A percentile compares a stretch with the other conserved stretches of the same genome.
Conservation (phyloP, 2,329 filamentous ascomycete genomes). For the Daldinia sp. region DNA sequence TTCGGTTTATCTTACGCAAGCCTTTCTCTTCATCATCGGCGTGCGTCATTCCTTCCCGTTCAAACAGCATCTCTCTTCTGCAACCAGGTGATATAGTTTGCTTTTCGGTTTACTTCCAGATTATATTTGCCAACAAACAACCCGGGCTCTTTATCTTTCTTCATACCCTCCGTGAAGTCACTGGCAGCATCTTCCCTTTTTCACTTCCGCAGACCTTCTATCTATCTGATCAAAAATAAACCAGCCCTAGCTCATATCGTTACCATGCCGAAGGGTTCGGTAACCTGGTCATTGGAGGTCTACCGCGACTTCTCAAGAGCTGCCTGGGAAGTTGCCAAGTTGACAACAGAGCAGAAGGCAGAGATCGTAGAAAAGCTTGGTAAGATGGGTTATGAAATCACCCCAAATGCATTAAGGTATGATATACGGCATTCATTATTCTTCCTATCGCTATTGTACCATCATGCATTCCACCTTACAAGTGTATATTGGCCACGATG, state of each 20-base stretch:
- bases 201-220: neutral
- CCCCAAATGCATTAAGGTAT: conserved; percentile 8
- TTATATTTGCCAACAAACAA: neutral
- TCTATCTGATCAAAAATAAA: neutral
- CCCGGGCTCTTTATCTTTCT: neutral
- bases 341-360: neutral
- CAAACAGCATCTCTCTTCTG: neutral
- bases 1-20: neutral
- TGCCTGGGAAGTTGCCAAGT: conserved; percentile 5
- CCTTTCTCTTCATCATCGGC: neutral
- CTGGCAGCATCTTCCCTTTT: neutral
- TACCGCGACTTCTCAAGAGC: conserved; percentile 3
- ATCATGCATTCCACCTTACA: neutral
- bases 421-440: neutral
- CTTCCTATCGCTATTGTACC: neutral
- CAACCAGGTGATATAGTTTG: neutral
- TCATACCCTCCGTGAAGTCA: neutral
- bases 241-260: neutral
- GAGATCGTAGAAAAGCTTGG: conserved; percentile 1
- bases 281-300: neutral
- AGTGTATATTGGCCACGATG: neutral
- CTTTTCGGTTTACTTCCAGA: neutral
- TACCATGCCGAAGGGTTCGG: neutral
- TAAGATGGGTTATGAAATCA: neutral
- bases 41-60: neutral